Evolutionary conservation across 345 rosid genomes (phyloP).

Genomic region (Salix suchowensis): DNA sequence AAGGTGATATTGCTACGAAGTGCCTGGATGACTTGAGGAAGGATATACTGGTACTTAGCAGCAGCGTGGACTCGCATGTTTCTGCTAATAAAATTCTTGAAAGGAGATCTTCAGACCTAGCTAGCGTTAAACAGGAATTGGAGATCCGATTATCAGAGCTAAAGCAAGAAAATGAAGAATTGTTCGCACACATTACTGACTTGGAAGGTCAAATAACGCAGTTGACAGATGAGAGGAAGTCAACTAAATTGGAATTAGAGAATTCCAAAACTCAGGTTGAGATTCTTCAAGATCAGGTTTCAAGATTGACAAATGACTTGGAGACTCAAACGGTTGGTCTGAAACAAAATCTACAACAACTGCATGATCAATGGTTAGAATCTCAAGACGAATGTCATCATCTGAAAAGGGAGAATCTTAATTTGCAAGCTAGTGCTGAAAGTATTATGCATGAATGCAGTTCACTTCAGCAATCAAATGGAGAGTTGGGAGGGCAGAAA

Average conservation of each 20-base stretch:
- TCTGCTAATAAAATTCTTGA: conserved; percentile 38
- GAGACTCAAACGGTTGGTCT: conserved; percentile 22
- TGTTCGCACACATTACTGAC: conserved; percentile 18
- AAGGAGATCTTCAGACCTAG: conserved; percentile 35
- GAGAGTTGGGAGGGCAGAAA: conserved; percentile 32
- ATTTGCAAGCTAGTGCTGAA: conserved; percentile 24
- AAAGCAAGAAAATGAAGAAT: conserved; percentile 31
- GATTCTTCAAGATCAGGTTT: conserved; percentile 31
- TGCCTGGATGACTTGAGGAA: conserved; percentile 42
- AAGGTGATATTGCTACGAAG: conserved; percentile 35
- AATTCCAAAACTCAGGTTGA: conserved; percentile 20
- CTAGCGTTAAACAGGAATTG: conserved; percentile 26
- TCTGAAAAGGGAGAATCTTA: conserved; percentile 25
- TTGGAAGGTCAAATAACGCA: conserved; percentile 35
- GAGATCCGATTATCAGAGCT: conserved; percentile 27
- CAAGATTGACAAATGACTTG: conserved; percentile 23
- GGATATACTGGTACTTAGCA: conserved; percentile 28
- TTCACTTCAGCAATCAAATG: conserved; percentile 30
- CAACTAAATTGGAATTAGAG: conserved; percentile 24
- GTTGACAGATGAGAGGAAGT: conserved; percentile 31
- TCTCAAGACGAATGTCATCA: conserved; percentile 27
- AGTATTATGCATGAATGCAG: conserved; percentile 27
- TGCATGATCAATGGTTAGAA: conserved; percentile 22
- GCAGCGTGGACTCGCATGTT: conserved; percentile 35
- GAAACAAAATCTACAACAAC: conserved; percentile 20